Conservation (phyloP, 139 green algal genomes). For the Micractinium conductrix region DNA sequence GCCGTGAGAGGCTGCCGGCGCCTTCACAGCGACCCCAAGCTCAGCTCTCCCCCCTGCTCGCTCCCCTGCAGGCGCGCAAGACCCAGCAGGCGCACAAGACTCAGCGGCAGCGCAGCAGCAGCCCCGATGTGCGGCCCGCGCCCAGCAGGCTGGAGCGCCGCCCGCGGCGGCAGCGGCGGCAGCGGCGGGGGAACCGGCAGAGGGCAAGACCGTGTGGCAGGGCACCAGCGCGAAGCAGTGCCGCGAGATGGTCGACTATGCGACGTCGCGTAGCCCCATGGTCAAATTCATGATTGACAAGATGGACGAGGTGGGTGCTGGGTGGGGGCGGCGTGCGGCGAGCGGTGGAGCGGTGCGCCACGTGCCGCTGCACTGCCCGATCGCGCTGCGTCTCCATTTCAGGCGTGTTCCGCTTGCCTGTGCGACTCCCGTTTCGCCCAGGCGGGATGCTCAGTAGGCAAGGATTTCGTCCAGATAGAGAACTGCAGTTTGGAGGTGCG, state of each 20-base stretch:
- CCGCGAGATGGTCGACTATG: conserved; percentile 63
- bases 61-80: background rate
- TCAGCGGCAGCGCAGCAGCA: background rate
- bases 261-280: conserved; percentile 51
- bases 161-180: background rate
- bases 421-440: background rate
- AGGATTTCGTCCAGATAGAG: conserved; percentile 70
- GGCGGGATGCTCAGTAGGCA: conserved; percentile 66
- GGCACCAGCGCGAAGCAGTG: conserved; percentile 34
- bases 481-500: conserved; percentile 62
- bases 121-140: too few species aligned
- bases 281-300: conserved; percentile 83
- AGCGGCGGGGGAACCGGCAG: conserved; percentile 3
- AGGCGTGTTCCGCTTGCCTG: background rate
- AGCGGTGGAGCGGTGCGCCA: too few species aligned
- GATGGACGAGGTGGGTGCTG: conserved; percentile 73
- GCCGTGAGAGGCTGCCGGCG: too few species aligned
- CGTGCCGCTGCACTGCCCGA: too few species aligned
- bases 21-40: too few species aligned
- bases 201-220: conserved; percentile 28
- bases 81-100: too few species aligned
- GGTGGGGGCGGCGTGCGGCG: too few species aligned
- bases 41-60: background rate
- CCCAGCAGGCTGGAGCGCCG: too few species aligned
- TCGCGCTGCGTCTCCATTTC: background rate